phyloP scores from a whole-genome alignment of 208 protist species.

The Phytomonas sp. region DNA sequence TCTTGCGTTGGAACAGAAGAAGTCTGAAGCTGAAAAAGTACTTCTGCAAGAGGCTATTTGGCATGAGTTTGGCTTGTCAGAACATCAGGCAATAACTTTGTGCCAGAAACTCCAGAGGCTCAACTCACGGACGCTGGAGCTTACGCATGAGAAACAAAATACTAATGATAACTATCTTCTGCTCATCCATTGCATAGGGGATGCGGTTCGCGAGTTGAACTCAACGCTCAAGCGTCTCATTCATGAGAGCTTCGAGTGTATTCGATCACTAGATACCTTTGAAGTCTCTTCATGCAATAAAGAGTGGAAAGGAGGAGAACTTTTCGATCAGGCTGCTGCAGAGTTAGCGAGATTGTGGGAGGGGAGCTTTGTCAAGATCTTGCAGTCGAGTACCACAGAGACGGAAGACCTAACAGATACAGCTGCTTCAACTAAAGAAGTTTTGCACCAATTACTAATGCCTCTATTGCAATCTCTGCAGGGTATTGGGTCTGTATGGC shows the following conservation, averaged over 20 bases:
- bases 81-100: background rate
- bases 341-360: background rate
- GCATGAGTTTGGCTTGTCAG: background rate
- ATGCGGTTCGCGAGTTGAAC: background rate
- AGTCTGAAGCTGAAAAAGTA: slow-evolving; percentile 18
- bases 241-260: background rate
- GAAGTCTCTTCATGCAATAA: background rate
- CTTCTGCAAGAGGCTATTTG: slow-evolving; percentile 19
- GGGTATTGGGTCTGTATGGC: background rate
- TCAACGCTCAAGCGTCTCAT: background rate
- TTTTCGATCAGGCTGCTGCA: background rate
- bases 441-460: background rate
- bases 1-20: slow-evolving; percentile 18
- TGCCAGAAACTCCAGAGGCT: slow-evolving; percentile 17
- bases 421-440: background rate
- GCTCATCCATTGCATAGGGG: background rate
- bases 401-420: background rate
- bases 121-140: slow-evolving; percentile 4
- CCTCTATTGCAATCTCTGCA: background rate
- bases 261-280: background rate
- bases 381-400: background rate
- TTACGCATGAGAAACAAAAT: slow-evolving; percentile 4
- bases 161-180: background rate
- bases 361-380: background rate
- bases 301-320: background rate